Percentiles rank a stretch among this genome's conserved stretches.
These are phyloP conservation scores for Diaporthe sp. DNA, from an alignment of 2,329 filamentous ascomycete species.

Conservation along the genomic window DNA sequence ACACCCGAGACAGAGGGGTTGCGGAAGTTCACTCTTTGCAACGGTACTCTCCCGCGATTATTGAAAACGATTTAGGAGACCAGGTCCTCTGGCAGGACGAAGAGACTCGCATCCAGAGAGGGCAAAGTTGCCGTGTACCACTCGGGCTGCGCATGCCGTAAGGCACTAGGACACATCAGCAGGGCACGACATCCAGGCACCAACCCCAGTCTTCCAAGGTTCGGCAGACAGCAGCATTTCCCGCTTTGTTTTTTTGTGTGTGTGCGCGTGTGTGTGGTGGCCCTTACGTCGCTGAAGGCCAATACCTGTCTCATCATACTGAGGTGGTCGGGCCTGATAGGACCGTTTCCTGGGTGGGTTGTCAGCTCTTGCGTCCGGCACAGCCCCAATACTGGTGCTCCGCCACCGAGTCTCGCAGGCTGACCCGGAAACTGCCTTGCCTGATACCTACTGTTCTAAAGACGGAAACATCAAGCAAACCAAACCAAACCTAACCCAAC, in stretches of 20 bases:
- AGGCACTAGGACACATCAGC: conserved; percentile 19
- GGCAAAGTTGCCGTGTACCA: conserved; percentile 2
- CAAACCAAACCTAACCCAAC: background rate
- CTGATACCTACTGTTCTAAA: conserved; percentile 36
- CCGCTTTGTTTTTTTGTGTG: conserved; percentile 10
- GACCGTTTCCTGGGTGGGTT: conserved; percentile 33
- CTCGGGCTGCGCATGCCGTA: conserved; percentile 2
- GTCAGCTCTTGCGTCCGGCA: conserved; percentile 35
- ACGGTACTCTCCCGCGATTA: background rate
- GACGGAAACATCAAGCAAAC: conserved; percentile 34
- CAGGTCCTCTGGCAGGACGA: conserved; percentile 3
- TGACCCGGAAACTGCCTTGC: conserved; percentile 37
- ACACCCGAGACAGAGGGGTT: background rate
- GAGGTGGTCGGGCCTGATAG: conserved; percentile 34
- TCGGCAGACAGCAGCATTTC: conserved; percentile 19
- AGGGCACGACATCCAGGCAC: conserved; percentile 33
- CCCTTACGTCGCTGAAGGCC: conserved; percentile 27
- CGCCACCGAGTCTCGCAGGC: conserved; percentile 35
- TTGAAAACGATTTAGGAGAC: background rate
- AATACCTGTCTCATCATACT: conserved; percentile 34
- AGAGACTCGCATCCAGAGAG: background rate
- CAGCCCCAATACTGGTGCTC: conserved; percentile 36
- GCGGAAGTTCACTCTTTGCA: background rate
- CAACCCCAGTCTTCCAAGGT: conserved; percentile 10
- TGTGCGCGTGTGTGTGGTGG: background rate